Percentiles rank a stretch among this genome's conserved stretches.
These are phyloP conservation scores for Leccinum arenicola DNA, from an alignment of 768 basidiomycete species.

Conservation along the genomic window DNA sequence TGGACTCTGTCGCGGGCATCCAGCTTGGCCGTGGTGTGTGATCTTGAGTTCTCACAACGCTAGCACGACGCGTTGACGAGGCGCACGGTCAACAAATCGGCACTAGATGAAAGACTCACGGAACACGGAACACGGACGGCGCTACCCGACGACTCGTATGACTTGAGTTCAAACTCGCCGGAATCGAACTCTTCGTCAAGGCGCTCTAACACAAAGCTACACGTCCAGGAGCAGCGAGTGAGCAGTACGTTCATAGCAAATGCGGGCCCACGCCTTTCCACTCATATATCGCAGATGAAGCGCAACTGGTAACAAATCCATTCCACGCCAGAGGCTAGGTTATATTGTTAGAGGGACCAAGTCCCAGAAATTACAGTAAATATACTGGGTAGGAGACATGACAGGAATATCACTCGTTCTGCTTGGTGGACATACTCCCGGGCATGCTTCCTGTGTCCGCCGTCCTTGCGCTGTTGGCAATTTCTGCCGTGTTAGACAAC, in stretches of 20 bases:
- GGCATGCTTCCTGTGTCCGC: constrained; percentile 38
- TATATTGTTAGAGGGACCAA: constrained; percentile 7
- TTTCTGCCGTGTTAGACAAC: constrained; percentile 20
- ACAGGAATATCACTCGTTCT: constrained; percentile 20
- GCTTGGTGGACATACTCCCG: constrained; percentile 27
- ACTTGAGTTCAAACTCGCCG: too few relatives aligned
- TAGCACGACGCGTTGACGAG: too few relatives aligned
- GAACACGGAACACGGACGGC: too few relatives aligned
- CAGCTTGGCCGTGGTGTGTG: too few relatives aligned
- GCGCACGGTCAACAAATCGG: too few relatives aligned
- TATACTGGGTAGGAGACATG: constrained; percentile 6
- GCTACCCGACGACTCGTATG: too few relatives aligned
- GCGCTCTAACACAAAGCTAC: too few relatives aligned
- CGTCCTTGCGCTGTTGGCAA: constrained; percentile 31
- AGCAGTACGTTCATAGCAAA: constrained; percentile 53
- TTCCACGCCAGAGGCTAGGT: background rate
- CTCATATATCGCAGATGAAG: constrained; percentile 42
- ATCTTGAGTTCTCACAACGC: too few relatives aligned
- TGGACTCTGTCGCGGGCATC: too few relatives aligned
- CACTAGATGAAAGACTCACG: too few relatives aligned
- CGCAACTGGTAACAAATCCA: constrained; percentile 46
- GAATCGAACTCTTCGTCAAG: too few relatives aligned
- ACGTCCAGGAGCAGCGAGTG: too few relatives aligned
- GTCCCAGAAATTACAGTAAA: constrained; percentile 17
- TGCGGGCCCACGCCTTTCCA: background rate